Conservation (phyloP, 2,329 filamentous ascomycete genomes). For the Trichoderma sp. region DNA sequence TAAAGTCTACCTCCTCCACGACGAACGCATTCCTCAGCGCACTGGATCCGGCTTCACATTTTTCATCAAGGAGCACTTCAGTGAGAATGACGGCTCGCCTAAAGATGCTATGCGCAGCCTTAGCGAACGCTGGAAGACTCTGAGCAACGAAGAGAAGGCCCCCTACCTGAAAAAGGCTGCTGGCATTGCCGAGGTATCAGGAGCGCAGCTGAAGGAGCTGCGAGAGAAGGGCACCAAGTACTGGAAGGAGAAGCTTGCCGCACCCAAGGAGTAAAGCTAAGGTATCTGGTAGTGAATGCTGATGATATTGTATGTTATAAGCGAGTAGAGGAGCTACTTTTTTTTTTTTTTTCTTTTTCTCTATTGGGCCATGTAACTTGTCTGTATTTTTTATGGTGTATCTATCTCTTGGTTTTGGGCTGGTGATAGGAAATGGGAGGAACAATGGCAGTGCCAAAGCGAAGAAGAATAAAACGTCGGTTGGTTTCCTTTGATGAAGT, state of each 20-base stretch:
- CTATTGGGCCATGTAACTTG: not conserved
- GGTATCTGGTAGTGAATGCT: not conserved
- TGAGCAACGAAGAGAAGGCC: constrained; percentile 47
- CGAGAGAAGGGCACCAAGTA: constrained; percentile 33
- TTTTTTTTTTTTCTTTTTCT: not conserved
- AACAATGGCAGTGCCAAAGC: not conserved
- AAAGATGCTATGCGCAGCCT: constrained; percentile 33
- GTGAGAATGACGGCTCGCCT: constrained; percentile 26
- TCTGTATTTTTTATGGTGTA: not conserved
- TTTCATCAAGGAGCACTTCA: constrained; percentile 45
- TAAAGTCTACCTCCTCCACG: constrained; percentile 39
- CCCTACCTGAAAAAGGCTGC: constrained; percentile 40
- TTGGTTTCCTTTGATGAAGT: not conserved
- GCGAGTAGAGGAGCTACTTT: not conserved
- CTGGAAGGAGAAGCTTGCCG: constrained; percentile 26
- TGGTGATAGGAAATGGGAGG: not conserved
- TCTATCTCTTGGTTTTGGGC: not conserved
- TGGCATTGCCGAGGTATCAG: constrained; percentile 25
- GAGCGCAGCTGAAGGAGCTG: constrained; percentile 33
- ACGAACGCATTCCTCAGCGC: constrained; percentile 51
- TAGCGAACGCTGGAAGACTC: constrained; percentile 45
- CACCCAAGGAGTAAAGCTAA: not conserved
- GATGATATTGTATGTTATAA: not conserved
- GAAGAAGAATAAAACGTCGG: not conserved
- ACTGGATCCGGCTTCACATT: constrained; percentile 37